These are phyloP conservation scores for Pichia inconspicua DNA, from an alignment of 1,139 yeast species.

Conservation along the genomic window DNA sequence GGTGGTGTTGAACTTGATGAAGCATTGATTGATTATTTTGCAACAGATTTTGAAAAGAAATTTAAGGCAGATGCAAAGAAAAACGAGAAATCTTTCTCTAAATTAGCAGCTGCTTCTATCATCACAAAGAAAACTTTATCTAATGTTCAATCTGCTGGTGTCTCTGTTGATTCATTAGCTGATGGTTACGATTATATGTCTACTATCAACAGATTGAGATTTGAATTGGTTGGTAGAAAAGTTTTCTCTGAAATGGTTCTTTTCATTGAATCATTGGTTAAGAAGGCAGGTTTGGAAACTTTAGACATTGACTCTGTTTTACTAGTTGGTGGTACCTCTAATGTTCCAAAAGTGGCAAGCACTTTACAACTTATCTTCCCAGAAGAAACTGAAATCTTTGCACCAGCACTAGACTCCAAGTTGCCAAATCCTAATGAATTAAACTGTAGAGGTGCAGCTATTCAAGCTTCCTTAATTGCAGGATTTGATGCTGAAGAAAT, in stretches of 20 bases:
- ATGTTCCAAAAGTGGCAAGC: constrained; percentile 83
- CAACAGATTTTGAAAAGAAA: constrained; percentile 91
- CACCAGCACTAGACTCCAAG: constrained; percentile 72
- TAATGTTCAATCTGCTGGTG: constrained; percentile 80
- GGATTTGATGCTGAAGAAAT: constrained; percentile 82
- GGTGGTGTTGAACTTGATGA: constrained; percentile 88
- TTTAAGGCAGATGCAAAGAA: constrained; percentile 72
- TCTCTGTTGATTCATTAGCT: constrained; percentile 90
- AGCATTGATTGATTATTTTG: constrained; percentile 73
- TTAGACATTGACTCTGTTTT: constrained; percentile 87
- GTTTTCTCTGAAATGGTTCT: constrained; percentile 68
- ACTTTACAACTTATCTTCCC: constrained; percentile 73
- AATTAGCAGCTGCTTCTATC: constrained; percentile 77
- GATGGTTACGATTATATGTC: constrained; percentile 93
- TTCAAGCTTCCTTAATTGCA: constrained; percentile 87
- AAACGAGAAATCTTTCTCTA: constrained; percentile 80
- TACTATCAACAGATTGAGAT: constrained; percentile 88
- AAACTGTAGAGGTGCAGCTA: constrained; percentile 91
- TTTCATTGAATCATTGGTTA: constrained; percentile 67
- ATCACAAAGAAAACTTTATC: constrained; percentile 87
- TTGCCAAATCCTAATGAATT: constrained; percentile 86
- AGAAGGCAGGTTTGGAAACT: constrained; percentile 77
- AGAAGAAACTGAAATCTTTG: constrained; percentile 64
- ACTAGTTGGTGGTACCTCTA: constrained; percentile 89
- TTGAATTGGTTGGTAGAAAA: constrained; percentile 77